Evolutionary conservation across 805 yeast genomes (phyloP).

Genomic region (Candida sithepensis): DNA sequence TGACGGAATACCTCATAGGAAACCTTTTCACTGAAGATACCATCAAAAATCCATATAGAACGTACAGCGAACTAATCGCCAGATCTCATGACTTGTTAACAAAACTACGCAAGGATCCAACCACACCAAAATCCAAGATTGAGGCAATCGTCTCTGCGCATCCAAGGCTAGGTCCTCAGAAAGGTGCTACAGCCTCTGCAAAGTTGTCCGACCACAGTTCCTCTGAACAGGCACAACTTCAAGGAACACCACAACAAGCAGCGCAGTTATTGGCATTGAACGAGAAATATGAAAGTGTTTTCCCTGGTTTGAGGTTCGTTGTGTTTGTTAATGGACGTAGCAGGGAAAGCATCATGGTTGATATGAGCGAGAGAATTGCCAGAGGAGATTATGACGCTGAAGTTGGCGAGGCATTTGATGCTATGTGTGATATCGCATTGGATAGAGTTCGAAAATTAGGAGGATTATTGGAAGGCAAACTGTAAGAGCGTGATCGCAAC

Average conservation of each 20-base stretch:
- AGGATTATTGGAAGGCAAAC: constrained; percentile 18
- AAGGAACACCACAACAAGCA: constrained; percentile 48
- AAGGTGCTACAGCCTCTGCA: constrained; percentile 11
- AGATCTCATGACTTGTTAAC: background rate
- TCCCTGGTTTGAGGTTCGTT: constrained; percentile 74
- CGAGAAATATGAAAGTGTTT: constrained; percentile 39
- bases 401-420: constrained; percentile 65
- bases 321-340: constrained; percentile 85
- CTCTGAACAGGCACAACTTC: constrained; percentile 66
- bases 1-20: constrained; percentile 33
- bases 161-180: constrained; percentile 75
- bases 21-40: constrained; percentile 13
- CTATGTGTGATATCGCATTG: constrained; percentile 88
- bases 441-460: constrained; percentile 65
- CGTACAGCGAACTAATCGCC: constrained; percentile 28
- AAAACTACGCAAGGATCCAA: constrained; percentile 5
- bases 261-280: constrained; percentile 50
- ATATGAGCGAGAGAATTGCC: constrained; percentile 57
- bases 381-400: constrained; percentile 55
- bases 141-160: constrained; percentile 78
- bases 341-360: constrained; percentile 58
- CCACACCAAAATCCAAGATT: constrained; percentile 4
- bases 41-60: constrained; percentile 16
- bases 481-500: no score
- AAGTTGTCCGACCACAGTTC: constrained; percentile 62